Evolutionary conservation across 306 rosid species (phyloP).

Genomic region (Castanea mollissima): DNA sequence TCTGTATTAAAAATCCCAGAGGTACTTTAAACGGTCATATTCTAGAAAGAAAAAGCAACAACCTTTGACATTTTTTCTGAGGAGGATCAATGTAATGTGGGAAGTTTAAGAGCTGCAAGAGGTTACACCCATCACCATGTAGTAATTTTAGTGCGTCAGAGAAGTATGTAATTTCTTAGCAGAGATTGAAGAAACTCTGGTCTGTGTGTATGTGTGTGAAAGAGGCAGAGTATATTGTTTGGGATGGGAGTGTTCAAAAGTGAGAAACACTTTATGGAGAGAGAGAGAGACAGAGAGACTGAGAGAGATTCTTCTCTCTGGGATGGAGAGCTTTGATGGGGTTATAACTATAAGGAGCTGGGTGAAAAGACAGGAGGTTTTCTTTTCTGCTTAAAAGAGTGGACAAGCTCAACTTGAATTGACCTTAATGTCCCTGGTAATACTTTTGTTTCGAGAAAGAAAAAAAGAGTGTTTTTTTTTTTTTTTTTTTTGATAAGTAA

Average conservation of each 20-base stretch:
- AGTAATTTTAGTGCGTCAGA: slow-evolving; percentile 21
- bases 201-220: not conserved
- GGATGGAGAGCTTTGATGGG: slow-evolving; percentile 46
- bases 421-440: slow-evolving; percentile 22
- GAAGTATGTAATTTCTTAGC: slow-evolving; percentile 13
- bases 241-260: slow-evolving; percentile 13
- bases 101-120: slow-evolving; percentile 40
- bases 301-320: slow-evolving; percentile 39
- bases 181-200: slow-evolving; percentile 8
- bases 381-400: not conserved
- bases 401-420: not conserved
- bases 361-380: slow-evolving; percentile 29
- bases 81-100: slow-evolving; percentile 47
- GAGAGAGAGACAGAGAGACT: slow-evolving; percentile 12
- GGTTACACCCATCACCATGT: slow-evolving; percentile 34
- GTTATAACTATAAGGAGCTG: slow-evolving; percentile 49
- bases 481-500: not conserved
- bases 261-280: slow-evolving; percentile 26
- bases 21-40: slow-evolving; percentile 16
- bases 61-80: not conserved
- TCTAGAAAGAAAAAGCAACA: not conserved
- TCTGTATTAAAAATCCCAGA: slow-evolving; percentile 7
- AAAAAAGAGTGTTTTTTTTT: not conserved
- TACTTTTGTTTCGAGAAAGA: too few relatives aligned
- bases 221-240: not conserved